Evolutionary conservation across 1,139 yeast genomes (phyloP).

Genomic region (Blastobotrys petasosporus): DNA sequence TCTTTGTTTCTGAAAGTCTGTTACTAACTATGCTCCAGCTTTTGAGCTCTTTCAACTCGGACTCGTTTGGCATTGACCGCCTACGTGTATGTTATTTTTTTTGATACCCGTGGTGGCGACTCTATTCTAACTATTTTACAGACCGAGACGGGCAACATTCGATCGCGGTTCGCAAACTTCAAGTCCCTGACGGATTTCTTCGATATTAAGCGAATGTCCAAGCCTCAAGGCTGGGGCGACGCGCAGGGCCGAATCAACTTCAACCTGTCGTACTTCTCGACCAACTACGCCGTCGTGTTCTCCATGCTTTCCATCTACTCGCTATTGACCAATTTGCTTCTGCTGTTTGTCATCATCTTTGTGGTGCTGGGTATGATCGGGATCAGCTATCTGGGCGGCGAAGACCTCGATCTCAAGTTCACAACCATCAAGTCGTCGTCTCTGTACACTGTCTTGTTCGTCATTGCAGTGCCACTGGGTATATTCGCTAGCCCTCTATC

Average conservation of each 20-base stretch:
- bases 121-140: slow-evolving; percentile 9
- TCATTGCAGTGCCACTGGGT: slow-evolving; percentile 72
- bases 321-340: slow-evolving; percentile 72
- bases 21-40: not conserved
- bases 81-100: slow-evolving; percentile 15
- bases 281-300: slow-evolving; percentile 77
- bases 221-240: slow-evolving; percentile 86
- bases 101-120: slow-evolving; percentile 36
- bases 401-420: slow-evolving; percentile 58
- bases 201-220: slow-evolving; percentile 81
- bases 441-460: slow-evolving; percentile 76
- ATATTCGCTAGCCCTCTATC: slow-evolving; percentile 90
- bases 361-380: slow-evolving; percentile 65
- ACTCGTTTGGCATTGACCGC: slow-evolving; percentile 18
- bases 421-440: slow-evolving; percentile 59
- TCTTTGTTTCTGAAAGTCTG: not conserved
- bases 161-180: slow-evolving; percentile 61
- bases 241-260: slow-evolving; percentile 81
- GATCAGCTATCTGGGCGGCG: slow-evolving; percentile 72
- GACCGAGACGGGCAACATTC: slow-evolving; percentile 44
- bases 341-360: slow-evolving; percentile 68
- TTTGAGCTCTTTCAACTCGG: slow-evolving; percentile 5
- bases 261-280: slow-evolving; percentile 80
- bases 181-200: slow-evolving; percentile 92
- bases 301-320: slow-evolving; percentile 65